A percentile compares a stretch with the other conserved stretches of the same genome.
Evolutionary conservation across 805 yeast genomes (phyloP).

Genomic region (Tetrapisispora namnaoensis): DNA sequence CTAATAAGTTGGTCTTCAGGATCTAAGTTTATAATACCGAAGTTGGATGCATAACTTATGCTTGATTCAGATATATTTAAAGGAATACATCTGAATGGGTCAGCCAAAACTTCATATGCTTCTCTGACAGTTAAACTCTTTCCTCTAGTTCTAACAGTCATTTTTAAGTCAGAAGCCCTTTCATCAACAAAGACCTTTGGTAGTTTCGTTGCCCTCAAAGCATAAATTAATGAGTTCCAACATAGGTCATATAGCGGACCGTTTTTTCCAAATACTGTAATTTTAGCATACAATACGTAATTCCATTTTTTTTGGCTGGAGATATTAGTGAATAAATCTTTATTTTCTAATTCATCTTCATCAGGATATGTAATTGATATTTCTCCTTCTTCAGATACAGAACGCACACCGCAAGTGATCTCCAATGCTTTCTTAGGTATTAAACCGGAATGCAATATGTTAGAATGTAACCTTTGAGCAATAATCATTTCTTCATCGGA

Average conservation of each 20-base stretch:
- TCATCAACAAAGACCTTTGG: constrained; percentile 67
- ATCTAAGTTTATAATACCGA: constrained; percentile 46
- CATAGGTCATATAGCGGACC: constrained; percentile 77
- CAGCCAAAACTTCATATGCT: constrained; percentile 49
- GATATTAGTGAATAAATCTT: constrained; percentile 11
- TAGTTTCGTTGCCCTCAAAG: constrained; percentile 47
- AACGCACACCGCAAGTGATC: constrained; percentile 34
- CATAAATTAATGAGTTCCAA: constrained; percentile 57
- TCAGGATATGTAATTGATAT: constrained; percentile 40
- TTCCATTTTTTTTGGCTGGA: constrained; percentile 38
- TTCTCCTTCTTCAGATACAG: constrained; percentile 41
- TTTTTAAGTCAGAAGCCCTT: constrained; percentile 41
- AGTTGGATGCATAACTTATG: constrained; percentile 39
- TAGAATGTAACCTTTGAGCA: constrained; percentile 55
- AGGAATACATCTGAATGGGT: constrained; percentile 31
- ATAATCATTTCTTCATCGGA: constrained; percentile 75
- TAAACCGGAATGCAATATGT: constrained; percentile 47
- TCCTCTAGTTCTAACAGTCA: constrained; percentile 44
- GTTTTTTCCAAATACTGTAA: constrained; percentile 68
- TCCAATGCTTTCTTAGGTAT: constrained; percentile 42
- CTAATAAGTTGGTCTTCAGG: constrained; percentile 26
- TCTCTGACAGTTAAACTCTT: constrained; percentile 38
- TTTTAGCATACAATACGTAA: constrained; percentile 57
- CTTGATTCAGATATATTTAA: constrained; percentile 33
- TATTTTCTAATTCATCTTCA: constrained; percentile 24